Conservation (phyloP, 2,329 filamentous ascomycete species). For the Neofusicoccum ribis region DNA sequence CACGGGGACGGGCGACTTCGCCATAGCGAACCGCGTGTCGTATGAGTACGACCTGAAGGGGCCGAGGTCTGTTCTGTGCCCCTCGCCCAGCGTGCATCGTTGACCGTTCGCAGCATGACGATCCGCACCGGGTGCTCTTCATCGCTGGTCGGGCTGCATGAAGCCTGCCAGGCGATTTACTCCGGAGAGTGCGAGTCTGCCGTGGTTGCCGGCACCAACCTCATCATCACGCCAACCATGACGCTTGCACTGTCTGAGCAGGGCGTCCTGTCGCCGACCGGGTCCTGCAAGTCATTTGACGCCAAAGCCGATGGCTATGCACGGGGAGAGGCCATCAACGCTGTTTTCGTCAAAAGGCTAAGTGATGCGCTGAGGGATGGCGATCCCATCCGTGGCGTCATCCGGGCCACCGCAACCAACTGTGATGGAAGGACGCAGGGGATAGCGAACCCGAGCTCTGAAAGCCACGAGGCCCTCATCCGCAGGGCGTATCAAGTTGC, state of each 20-base stretch:
- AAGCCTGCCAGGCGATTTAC: constrained; percentile 37
- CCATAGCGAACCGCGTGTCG: constrained; percentile 29
- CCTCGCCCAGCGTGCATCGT: neutral
- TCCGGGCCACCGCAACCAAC: constrained; percentile 30
- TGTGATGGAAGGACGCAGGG: constrained; percentile 28
- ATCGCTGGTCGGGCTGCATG: constrained; percentile 38
- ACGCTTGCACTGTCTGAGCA: constrained; percentile 36
- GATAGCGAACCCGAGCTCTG: constrained; percentile 25
- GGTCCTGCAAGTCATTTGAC: constrained; percentile 33
- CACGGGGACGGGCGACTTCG: constrained; percentile 24
- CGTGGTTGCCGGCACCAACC: constrained; percentile 39
- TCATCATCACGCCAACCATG: constrained; percentile 37
- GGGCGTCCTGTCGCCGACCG: constrained; percentile 37
- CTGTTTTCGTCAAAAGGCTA: constrained; percentile 35
- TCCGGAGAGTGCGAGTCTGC: constrained; percentile 32
- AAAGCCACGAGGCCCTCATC: constrained; percentile 33
- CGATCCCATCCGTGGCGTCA: constrained; percentile 37
- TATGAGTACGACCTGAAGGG: constrained; percentile 29
- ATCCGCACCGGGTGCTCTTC: constrained; percentile 43
- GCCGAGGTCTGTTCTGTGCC: constrained; percentile 22
- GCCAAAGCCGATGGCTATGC: constrained; percentile 37
- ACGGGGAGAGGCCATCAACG: constrained; percentile 37
- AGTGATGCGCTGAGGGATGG: constrained; percentile 33
- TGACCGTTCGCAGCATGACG: constrained; percentile 21
- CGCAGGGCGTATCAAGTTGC: constrained; percentile 30